Evolutionary conservation across 148 eudicot genomes (phyloP), one percentile per base, ranked within the genome.

Genomic region (Vaccinium macrocarpon): DNA sequence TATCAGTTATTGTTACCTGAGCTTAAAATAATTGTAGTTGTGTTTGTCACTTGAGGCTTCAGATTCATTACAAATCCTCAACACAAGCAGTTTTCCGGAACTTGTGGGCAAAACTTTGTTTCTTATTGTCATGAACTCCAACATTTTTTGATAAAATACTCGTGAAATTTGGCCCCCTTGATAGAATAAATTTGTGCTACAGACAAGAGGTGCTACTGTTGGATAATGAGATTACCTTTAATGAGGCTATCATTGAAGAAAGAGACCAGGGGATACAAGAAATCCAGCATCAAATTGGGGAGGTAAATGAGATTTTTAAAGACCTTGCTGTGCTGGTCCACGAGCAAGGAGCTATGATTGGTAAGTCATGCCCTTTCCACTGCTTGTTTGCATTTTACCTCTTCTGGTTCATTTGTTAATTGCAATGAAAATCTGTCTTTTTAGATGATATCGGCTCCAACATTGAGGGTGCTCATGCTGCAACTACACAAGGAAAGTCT

Each of bases 381-480:
- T 29, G 68, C 50, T 3, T 10, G 14, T 42, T 42, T 66, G 16
- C 62, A 49, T 29, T 5, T 4, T 35, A 3, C 2, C 11, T 15
- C 18, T 59, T 59, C n/a, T 50, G 46, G 29, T 46, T 25, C 32
- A 75, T 35, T 53, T 78, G 73, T 27, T 12, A 68, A 68, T 46
- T 25, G 74, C 50, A n/a, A 49, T 76, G 3, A 29, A 51, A 61
- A 78, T 49, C 70, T 35, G 29, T 76, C 38, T 84, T 82, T 87
- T 57, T 90, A 96, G 98, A 94, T 85, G 95, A 93, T 86, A 93
- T 95, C 72, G 92, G 96, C 72, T 92, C 95, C 80, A 91, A 94
- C 57, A 62, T 95, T 35, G 98, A 93, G 83, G 94, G 90, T 78
- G 23, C 95, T 82, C 93, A 94, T 89, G 96, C 91, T 84, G 96